Base-by-base conservation (phyloP, 164 flowering plant genomes). In the Chimonanthus praecox region DNA sequence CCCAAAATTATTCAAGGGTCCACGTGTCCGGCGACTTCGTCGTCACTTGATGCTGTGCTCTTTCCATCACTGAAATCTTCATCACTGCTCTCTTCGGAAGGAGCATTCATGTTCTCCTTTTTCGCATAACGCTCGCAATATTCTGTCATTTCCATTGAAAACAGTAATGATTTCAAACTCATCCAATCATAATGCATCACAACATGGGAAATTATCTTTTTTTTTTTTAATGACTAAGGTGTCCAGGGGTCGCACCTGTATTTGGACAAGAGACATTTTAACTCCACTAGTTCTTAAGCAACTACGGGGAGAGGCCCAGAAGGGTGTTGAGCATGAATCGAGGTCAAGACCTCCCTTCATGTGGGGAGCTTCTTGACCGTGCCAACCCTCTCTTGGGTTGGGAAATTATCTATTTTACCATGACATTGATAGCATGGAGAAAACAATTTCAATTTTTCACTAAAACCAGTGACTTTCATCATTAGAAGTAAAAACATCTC, bases 91-190 rank as follows among this genome's bases (percentile, higher is more conserved):
- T 81, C 84, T 66, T 75, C 82, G 18, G 79, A 50, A 8, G 72
- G 68, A 43, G 46, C 13, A 49, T 71, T 75, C 33, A 77, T 74
- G 72, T 83, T 76, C 71, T 79, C 85, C 74, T 75, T 84, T 82
- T 81, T 85, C 20, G 92, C 91, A 67, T 85, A 85, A 7, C 83
- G 79, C 48, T 84, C 86, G 72, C 87, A 84, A 49, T 87, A 85
- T 74, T 88, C 92, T 88, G 84, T 64, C 11, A 15, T 8, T 65
- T 65, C 47, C 11, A 65, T 44, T 45, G 45, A 45, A 15, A 5
- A 62, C 21, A 62, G 20, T 9, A 3, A 18, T 62, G 64, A 3
- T 4, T 16, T 15, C 7, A 5, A 62, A 62, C 21, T 62, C 1
- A 62, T 62, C 64, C 64, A 62, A 33, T 33, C 33, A 33, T 33